These are phyloP conservation scores for Jasminum sambac DNA, from an alignment of 257 asterid genomes.

Conservation along the genomic window DNA sequence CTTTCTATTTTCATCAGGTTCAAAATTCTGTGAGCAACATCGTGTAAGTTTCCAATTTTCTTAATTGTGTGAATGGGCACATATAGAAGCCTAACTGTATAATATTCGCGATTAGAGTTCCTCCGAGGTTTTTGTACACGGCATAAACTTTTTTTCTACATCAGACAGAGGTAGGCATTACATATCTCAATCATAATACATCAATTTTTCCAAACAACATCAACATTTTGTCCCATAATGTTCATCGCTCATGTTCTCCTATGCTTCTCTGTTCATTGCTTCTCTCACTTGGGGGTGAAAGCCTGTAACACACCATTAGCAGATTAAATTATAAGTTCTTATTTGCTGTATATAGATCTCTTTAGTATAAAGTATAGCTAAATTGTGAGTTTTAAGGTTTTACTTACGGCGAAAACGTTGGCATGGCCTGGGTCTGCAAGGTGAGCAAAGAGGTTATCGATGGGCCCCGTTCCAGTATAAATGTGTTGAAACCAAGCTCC, in stretches of 20 bases:
- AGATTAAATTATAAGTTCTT: neutral
- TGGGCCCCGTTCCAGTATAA: slow-evolving; percentile 95
- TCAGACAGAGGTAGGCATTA: slow-evolving; percentile 31
- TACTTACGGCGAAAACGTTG: slow-evolving; percentile 86
- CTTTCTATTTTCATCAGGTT: neutral
- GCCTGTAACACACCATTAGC: slow-evolving; percentile 49
- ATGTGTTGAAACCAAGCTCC: slow-evolving; percentile 99
- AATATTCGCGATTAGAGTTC: slow-evolving; percentile 24
- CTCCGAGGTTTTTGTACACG: slow-evolving; percentile 59
- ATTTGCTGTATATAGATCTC: neutral
- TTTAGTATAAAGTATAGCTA: neutral
- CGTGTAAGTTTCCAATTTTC: too few species aligned
- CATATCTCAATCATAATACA: slow-evolving; percentile 39
- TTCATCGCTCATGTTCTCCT: slow-evolving; percentile 36
- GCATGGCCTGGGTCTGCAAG: slow-evolving; percentile 98
- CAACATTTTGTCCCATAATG: slow-evolving; percentile 13
- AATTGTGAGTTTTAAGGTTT: slow-evolving; percentile 11
- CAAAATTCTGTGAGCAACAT: too few species aligned
- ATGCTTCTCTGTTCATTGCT: slow-evolving; percentile 23
- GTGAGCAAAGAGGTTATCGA: slow-evolving; percentile 95
- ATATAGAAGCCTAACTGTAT: slow-evolving; percentile 28
- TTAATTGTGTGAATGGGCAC: neutral
- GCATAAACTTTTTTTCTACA: slow-evolving; percentile 58
- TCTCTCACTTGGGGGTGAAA: slow-evolving; percentile 71
- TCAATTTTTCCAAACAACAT: slow-evolving; percentile 35